phyloP scores from a whole-genome alignment of 2,329 filamentous ascomycete genomes.

The Aspergillus eucalypticola region DNA sequence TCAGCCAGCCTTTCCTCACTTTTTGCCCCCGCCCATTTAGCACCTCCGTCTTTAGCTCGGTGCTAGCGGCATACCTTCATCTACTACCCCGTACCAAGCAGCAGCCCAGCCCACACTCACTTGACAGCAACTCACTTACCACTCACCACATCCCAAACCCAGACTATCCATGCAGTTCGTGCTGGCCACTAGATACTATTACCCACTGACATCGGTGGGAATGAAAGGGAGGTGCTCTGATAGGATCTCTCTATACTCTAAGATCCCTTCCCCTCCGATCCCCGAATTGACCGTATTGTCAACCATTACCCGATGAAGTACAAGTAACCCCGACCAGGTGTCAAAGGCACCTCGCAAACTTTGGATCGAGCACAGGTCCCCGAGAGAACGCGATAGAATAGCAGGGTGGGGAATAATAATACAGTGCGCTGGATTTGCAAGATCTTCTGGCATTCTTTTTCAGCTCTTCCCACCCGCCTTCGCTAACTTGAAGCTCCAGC shows the following conservation, averaged over 20 bases:
- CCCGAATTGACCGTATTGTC: too few species aligned
- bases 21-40: neutral
- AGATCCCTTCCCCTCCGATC: too few species aligned
- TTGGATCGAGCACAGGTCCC: too few species aligned
- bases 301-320: too few species aligned
- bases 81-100: slow-evolving; percentile 1
- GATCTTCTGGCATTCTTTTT: neutral
- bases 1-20: slow-evolving; percentile 10
- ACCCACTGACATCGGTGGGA: neutral
- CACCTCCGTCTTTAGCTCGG: neutral
- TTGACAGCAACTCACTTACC: neutral
- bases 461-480: neutral
- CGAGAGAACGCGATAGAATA: too few species aligned
- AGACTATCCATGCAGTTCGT: neutral
- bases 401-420: too few species aligned
- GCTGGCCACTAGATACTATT: neutral
- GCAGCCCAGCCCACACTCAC: neutral
- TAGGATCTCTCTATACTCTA: neutral
- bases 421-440: too few species aligned
- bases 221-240: neutral
- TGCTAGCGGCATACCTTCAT: slow-evolving; percentile 2
- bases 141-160: neutral
- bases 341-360: too few species aligned
- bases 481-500: neutral
- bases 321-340: too few species aligned